Evolutionary conservation across 345 rosid genomes (phyloP).

Genomic region (Angophora floribunda): DNA sequence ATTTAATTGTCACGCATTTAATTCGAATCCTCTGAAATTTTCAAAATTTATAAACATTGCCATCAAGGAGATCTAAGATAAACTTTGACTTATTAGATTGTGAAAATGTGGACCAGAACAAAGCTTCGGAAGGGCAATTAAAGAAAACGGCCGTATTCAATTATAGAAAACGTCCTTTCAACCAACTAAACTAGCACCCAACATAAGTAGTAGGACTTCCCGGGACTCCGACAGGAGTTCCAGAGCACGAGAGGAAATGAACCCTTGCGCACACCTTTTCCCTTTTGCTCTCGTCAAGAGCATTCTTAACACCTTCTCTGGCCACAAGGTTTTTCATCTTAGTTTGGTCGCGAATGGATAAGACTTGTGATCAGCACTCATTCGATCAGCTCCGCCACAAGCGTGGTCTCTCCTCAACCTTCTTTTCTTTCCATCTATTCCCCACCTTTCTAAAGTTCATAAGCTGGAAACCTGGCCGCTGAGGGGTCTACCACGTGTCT

Average conservation of each 20-base stretch:
- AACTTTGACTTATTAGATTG: neutral
- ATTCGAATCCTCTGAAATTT: neutral
- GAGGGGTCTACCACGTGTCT: neutral
- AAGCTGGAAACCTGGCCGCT: neutral
- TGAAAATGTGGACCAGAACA: neutral
- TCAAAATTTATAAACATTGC: neutral
- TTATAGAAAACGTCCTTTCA: neutral
- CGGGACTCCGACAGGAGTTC: too few relatives aligned
- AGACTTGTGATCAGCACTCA: neutral
- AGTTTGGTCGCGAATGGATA: too few relatives aligned
- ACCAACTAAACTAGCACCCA: neutral
- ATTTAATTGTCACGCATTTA: neutral
- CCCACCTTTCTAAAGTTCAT: neutral
- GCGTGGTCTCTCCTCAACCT: neutral
- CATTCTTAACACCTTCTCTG: too few relatives aligned
- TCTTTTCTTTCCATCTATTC: neutral
- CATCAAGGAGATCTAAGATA: neutral
- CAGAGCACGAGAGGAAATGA: too few relatives aligned
- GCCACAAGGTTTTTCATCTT: too few relatives aligned
- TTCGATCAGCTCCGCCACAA: neutral
- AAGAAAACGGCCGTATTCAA: neutral
- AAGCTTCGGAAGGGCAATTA: neutral
- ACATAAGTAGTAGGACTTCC: too few relatives aligned
- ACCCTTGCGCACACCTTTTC: too few relatives aligned
- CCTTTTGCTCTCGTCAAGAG: too few relatives aligned